These are phyloP conservation scores for Fusarium udum DNA, from an alignment of 2,329 filamentous ascomycete genomes.

Conservation along the genomic window DNA sequence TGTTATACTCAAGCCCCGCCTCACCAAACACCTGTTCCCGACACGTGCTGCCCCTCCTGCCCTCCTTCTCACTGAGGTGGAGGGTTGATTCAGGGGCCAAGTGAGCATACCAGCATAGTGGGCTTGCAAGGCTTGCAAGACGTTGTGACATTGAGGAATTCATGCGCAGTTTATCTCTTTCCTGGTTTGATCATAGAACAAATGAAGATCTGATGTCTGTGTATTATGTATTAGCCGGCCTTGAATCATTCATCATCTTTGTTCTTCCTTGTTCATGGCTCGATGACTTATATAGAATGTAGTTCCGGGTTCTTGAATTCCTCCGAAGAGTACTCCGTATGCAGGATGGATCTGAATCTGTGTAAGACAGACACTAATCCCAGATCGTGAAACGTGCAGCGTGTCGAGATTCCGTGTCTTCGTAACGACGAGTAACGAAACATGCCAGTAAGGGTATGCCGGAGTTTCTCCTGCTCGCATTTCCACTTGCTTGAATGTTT, in stretches of 20 bases:
- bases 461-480: neutral
- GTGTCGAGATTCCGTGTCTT: constrained; percentile 11
- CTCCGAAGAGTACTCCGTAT: neutral
- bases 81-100: constrained; percentile 28
- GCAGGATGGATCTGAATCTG: neutral
- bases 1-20: constrained; percentile 27
- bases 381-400: constrained; percentile 18
- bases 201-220: neutral
- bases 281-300: constrained; percentile 6
- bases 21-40: constrained; percentile 13
- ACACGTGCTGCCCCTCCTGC: constrained; percentile 34
- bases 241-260: neutral
- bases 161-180: neutral
- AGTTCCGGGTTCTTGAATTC: constrained; percentile 2
- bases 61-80: constrained; percentile 23
- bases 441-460: neutral
- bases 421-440: constrained; percentile 9
- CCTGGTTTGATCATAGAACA: neutral
- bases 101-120: neutral
- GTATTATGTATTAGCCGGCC: neutral
- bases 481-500: neutral
- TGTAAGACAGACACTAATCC: constrained; percentile 2
- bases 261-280: neutral
- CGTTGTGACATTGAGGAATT: neutral
- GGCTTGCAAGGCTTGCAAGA: neutral